These are phyloP conservation scores for Mortierella hygrophila DNA, from an alignment of 192 early-diverging fungal genomes.

Conservation along the genomic window DNA sequence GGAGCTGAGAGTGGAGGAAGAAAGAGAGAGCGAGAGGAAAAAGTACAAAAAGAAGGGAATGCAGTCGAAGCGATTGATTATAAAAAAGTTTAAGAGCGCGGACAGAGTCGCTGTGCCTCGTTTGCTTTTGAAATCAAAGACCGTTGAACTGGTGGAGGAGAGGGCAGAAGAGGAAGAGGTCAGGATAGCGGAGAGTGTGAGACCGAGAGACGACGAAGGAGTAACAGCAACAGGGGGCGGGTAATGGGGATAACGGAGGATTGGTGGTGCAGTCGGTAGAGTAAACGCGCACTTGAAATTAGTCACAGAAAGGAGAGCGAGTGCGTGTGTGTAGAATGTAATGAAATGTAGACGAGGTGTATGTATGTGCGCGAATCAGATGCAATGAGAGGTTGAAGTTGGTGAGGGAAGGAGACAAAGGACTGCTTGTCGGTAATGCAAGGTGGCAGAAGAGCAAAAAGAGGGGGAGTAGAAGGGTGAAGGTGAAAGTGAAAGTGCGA, in stretches of 20 bases:
- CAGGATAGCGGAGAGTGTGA: background rate
- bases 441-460: background rate
- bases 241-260: too few species aligned
- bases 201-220: background rate
- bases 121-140: background rate
- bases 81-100: background rate
- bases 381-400: too few species aligned
- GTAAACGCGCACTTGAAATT: too few species aligned
- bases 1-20: background rate
- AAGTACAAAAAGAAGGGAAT: background rate
- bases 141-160: background rate
- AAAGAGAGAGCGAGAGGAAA: background rate
- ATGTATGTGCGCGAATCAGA: too few species aligned
- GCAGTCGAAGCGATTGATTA: background rate
- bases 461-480: background rate
- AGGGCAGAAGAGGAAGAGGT: background rate
- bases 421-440: background rate
- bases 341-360: too few species aligned
- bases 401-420: too few species aligned
- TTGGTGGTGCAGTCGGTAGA: too few species aligned
- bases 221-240: background rate
- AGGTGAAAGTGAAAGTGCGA: background rate
- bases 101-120: background rate
- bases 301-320: too few species aligned
- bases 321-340: background rate